Conservation (phyloP, 352 stramenopile species). For the Phytophthora chlamydospora region DNA sequence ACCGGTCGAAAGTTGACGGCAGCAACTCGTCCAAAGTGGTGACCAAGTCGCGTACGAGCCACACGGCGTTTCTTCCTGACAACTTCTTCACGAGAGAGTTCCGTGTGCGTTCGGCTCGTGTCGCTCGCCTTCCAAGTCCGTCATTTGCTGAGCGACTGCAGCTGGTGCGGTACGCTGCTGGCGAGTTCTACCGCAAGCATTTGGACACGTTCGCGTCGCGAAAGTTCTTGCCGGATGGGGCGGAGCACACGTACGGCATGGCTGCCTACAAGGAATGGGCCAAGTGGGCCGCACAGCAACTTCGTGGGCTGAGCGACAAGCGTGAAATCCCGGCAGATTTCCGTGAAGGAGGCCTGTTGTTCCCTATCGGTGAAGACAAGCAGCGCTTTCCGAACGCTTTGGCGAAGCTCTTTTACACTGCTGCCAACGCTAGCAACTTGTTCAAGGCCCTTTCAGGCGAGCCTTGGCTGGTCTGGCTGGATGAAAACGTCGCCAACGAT, state of each 20-base stretch:
- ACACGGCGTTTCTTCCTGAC: slow-evolving; percentile 69
- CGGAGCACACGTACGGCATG: slow-evolving; percentile 38
- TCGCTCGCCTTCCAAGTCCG: slow-evolving; percentile 68
- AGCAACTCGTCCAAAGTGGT: slow-evolving; percentile 60
- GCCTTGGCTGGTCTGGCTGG: slow-evolving; percentile 67
- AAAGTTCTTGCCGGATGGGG: slow-evolving; percentile 63
- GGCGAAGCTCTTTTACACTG: slow-evolving; percentile 57
- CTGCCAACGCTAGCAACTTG: slow-evolving; percentile 53
- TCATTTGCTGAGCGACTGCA: slow-evolving; percentile 73
- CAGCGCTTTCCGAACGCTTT: slow-evolving; percentile 68
- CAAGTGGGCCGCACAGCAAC: slow-evolving; percentile 53
- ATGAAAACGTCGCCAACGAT: slow-evolving; percentile 64
- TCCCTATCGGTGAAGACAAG: slow-evolving; percentile 57
- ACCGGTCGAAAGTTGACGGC: slow-evolving; percentile 63
- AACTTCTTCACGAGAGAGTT: slow-evolving; percentile 70
- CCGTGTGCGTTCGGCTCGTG: slow-evolving; percentile 53
- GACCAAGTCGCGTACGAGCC: slow-evolving; percentile 59
- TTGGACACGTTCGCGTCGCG: slow-evolving; percentile 79
- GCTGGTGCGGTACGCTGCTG: slow-evolving; percentile 73
- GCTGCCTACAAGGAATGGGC: slow-evolving; percentile 75
- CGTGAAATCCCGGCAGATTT: slow-evolving; percentile 55
- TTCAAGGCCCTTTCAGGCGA: slow-evolving; percentile 64
- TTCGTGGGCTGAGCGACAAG: slow-evolving; percentile 42
- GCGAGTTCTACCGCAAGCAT: slow-evolving; percentile 84
- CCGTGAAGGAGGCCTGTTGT: slow-evolving; percentile 57